phyloP scores from a whole-genome alignment of 371 early-diverging fungal genomes.

The Rhizomucor pusillus region DNA sequence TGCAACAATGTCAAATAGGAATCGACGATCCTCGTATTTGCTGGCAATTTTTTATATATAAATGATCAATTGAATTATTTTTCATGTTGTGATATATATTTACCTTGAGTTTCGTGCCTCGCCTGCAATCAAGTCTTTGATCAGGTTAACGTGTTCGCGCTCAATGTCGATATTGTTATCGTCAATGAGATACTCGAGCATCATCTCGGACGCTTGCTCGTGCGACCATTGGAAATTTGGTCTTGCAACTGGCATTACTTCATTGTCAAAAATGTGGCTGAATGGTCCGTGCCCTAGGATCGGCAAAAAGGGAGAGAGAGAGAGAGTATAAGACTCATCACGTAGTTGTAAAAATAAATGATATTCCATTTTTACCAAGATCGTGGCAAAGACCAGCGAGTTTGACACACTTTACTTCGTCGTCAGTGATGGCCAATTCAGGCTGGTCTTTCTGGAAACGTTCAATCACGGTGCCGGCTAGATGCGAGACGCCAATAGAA shows the following conservation, averaged over 20 bases:
- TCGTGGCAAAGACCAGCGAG: constrained; percentile 95
- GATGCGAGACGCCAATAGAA: constrained; percentile 82
- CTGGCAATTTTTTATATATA: constrained; percentile 1
- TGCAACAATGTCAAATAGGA: constrained; percentile 94
- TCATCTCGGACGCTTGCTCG: constrained; percentile 84
- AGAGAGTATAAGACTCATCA: background rate
- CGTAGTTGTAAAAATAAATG: background rate
- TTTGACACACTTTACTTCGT: constrained; percentile 83
- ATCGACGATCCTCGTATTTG: constrained; percentile 48
- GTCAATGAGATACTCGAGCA: constrained; percentile 84
- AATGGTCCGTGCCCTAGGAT: constrained; percentile 86
- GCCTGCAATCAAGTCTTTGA: constrained; percentile 86
- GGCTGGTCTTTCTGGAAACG: constrained; percentile 76
- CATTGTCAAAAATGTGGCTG: constrained; percentile 91
- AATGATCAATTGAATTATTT: background rate
- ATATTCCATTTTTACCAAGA: constrained; percentile 56
- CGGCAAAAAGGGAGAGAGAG: too few species aligned
- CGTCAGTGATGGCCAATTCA: constrained; percentile 72
- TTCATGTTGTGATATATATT: background rate
- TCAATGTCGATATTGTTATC: constrained; percentile 79
- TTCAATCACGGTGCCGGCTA: constrained; percentile 75
- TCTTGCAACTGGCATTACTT: constrained; percentile 72
- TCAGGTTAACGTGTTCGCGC: constrained; percentile 66
- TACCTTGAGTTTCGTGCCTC: constrained; percentile 45
- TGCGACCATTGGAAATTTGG: constrained; percentile 84